Evolutionary conservation across 306 rosid species (phyloP), one percentile per base, ranked within the genome.

Genomic region (Corylus avellana): DNA sequence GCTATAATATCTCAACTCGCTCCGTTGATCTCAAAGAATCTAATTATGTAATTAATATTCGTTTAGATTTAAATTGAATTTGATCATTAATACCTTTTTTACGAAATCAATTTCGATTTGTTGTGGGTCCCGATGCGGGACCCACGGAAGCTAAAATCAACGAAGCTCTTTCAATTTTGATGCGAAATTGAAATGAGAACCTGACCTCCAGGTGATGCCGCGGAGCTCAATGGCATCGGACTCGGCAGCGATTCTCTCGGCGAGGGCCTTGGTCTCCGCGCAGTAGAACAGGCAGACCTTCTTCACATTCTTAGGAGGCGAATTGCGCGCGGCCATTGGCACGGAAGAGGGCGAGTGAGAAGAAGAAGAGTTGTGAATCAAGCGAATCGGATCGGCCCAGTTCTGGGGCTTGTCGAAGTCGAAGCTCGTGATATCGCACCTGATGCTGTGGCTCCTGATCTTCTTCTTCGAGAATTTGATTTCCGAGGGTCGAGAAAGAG

Each of bases 211-310:
- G 25, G 75, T 80, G 79, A 95, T 93, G 69, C 75, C 67, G 1
- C 94, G 96, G 77, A 95, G 92, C 74, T 93, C 96, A 57, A 95
- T 89, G 59, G 89, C 68, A 10, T 93, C 97, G 18, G 92, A 84
- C 74, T 90, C 87, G 1, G 93, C 81, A 0, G 99, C 93, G 61
- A 93, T 85, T 74, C 87, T 88, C 85, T 90, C 83, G 0, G 99
- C 99, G 29, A 95, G 93, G 20, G 87, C 68, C 71, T 83, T 77
- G 75, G 99, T 95, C 89, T 95, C 99, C 46, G 90, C 90, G 70
- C 96, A 91, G 84, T 72, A 91, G 76, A 95, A 95, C 35, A 95
- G 94, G 75, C 88, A 90, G 8, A 95, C 94, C 85, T 81, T 91
- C 79, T 93, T 95, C 22, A 81, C 78, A 66, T 80, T 79, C 77